phyloP scores from a whole-genome alignment of 768 basidiomycete genomes.

The Artomyces pyxidatus region DNA sequence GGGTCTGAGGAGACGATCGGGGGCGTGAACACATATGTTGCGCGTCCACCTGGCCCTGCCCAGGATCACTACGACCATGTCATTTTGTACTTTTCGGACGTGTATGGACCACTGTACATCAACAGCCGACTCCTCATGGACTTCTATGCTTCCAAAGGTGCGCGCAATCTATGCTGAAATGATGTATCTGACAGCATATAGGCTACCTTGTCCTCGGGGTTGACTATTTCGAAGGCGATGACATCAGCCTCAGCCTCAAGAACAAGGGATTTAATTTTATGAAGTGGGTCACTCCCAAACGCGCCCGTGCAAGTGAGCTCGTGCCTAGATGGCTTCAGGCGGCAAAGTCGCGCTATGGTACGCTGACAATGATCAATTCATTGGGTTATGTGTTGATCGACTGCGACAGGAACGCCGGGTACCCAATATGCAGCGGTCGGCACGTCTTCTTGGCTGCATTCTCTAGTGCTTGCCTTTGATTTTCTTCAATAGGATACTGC shows the following conservation, averaged over 20 bases:
- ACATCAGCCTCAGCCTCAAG: not conserved
- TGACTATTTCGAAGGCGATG: not conserved
- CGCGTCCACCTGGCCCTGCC: not conserved
- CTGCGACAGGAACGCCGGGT: too few relatives aligned
- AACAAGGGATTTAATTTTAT: not conserved
- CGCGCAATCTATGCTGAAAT: not conserved
- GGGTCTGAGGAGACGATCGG: not conserved
- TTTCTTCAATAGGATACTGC: not conserved
- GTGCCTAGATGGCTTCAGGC: not conserved
- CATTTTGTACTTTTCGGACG: not conserved
- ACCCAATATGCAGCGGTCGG: too few relatives aligned
- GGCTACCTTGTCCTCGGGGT: not conserved
- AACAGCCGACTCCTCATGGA: not conserved
- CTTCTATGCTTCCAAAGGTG: not conserved
- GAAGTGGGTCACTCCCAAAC: not conserved
- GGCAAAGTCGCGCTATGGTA: not conserved
- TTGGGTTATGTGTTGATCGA: too few relatives aligned
- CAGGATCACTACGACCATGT: not conserved
- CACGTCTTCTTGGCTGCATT: too few relatives aligned
- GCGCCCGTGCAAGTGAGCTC: not conserved
- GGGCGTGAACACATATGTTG: not conserved
- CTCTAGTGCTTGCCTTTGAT: too few relatives aligned
- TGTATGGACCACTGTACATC: not conserved
- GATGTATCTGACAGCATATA: not conserved
- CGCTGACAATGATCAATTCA: not conserved